Evolutionary conservation across 2,329 filamentous ascomycete genomes (phyloP), one percentile per base, ranked within the genome.

Genomic region (Trichoderma afroharzianum): DNA sequence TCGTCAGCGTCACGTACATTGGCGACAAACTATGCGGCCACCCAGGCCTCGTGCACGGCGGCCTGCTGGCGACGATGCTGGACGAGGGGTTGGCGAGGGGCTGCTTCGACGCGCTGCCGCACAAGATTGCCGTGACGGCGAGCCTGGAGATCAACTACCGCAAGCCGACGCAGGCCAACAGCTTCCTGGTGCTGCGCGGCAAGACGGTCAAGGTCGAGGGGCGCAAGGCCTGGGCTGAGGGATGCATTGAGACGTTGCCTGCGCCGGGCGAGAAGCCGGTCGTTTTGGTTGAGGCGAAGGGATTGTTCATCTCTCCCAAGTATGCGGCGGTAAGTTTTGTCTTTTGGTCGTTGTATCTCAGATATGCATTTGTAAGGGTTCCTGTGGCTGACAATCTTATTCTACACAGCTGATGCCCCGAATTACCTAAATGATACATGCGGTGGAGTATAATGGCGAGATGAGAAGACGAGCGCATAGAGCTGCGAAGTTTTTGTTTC

Each of bases 221-320:
- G 1, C 87, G 96, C 73, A 98, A 98, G 84, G 95, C 94, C 14
- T 98, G 94, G 94, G 94, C 98, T 1, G 91, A 93, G 82, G 96
- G 94, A 1, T 88, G 89, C 76, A 91, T 98, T 76, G 94, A 97
- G 86, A 91, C 93, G 70, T 82, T 98, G 73, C 88, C 88, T 8
- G 72, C 86, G 84, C 83, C 75, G 39, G 88, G 89, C 9, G 87
- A 91, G 81, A 84, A 86, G 76, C 90, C 91, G 1, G 82, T 86
- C 18, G 86, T 95, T 62, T 81, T 98, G 72, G 94, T 92, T 8
- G 93, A 97, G 82, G 95, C 93, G 0, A 92, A 92, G 78, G 94
- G 92, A 3, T 82, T 99, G 75, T 98, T 97, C 80, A 88, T 98
- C 77, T 94, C 96, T 82, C 95, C 95, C 33, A 95, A 90, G 81